Conservation (phyloP, 2,329 filamentous ascomycete genomes). For the Xylariaceae sp. region DNA sequence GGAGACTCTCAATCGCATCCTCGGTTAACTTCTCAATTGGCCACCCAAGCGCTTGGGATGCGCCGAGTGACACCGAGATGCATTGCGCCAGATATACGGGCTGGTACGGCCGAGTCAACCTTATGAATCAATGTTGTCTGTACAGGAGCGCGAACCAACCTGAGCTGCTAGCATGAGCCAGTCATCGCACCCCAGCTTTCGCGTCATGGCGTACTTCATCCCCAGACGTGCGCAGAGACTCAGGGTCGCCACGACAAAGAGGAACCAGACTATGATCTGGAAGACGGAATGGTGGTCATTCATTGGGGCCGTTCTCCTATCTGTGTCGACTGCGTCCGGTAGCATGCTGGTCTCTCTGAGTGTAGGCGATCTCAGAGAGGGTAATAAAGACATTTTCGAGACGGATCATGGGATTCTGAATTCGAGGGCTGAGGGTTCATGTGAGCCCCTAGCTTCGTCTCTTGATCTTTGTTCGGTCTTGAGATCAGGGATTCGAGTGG, state of each 20-base stretch:
- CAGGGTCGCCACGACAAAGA: slow-evolving; percentile 19
- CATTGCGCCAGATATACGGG: slow-evolving; percentile 22
- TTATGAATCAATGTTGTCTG: background rate
- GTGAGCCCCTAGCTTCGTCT: background rate
- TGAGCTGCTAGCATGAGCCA: slow-evolving; percentile 21
- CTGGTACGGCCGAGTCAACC: slow-evolving; percentile 9
- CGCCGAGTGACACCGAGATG: slow-evolving; percentile 21
- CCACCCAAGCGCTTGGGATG: slow-evolving; percentile 21
- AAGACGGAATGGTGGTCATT: slow-evolving; percentile 15
- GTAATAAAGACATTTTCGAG: background rate
- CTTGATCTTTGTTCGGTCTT: background rate
- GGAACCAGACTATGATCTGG: slow-evolving; percentile 20
- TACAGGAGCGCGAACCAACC: slow-evolving; percentile 11
- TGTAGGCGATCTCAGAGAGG: background rate
- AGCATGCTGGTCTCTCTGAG: background rate
- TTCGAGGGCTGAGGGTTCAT: background rate
- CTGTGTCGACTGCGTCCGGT: slow-evolving; percentile 9
- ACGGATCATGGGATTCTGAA: slow-evolving; percentile 5
- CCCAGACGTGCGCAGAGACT: slow-evolving; percentile 17
- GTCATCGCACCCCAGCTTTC: slow-evolving; percentile 21
- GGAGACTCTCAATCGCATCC: slow-evolving; percentile 13
- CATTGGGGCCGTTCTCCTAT: background rate
- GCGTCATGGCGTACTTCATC: slow-evolving; percentile 21
- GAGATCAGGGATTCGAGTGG: background rate
- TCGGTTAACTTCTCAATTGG: slow-evolving; percentile 9